Evolutionary conservation across 768 basidiomycete species (phyloP).

Genomic region (Tubosaeta brunneosetosa): DNA sequence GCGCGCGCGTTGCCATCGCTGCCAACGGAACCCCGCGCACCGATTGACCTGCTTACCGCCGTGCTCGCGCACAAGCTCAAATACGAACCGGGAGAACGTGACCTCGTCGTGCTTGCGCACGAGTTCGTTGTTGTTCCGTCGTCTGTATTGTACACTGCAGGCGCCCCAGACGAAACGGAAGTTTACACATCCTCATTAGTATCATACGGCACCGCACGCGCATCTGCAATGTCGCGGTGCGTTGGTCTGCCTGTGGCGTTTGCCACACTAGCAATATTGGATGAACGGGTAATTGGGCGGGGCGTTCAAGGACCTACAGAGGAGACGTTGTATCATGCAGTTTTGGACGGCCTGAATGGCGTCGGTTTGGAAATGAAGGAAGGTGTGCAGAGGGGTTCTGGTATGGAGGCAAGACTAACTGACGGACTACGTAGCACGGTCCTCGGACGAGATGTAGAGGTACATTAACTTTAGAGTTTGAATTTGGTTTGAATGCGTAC

Average conservation of each 20-base stretch:
- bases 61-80: constrained; percentile 67
- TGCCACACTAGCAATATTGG: constrained; percentile 66
- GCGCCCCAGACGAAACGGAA: constrained; percentile 32
- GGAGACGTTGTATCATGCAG: constrained; percentile 52
- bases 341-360: constrained; percentile 57
- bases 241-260: constrained; percentile 88
- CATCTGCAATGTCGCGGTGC: constrained; percentile 86
- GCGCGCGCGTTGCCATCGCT: constrained; percentile 32
- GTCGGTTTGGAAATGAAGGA: constrained; percentile 41
- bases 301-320: constrained; percentile 72
- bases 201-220: constrained; percentile 51
- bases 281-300: constrained; percentile 47
- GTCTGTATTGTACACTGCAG: not conserved
- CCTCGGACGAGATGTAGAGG: not conserved
- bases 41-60: constrained; percentile 71
- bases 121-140: constrained; percentile 55
- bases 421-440: constrained; percentile 17
- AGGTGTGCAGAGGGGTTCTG: constrained; percentile 35
- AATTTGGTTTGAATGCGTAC: too few species aligned
- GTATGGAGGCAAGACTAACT: constrained; percentile 40
- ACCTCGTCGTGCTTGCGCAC: constrained; percentile 84
- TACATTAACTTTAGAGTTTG: not conserved
- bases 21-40: constrained; percentile 40
- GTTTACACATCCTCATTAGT: constrained; percentile 66
- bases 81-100: constrained; percentile 69